Evolutionary conservation across 495 filamentous ascomycete genomes (phyloP).

Genomic region (Trichoderma asperelloides): DNA sequence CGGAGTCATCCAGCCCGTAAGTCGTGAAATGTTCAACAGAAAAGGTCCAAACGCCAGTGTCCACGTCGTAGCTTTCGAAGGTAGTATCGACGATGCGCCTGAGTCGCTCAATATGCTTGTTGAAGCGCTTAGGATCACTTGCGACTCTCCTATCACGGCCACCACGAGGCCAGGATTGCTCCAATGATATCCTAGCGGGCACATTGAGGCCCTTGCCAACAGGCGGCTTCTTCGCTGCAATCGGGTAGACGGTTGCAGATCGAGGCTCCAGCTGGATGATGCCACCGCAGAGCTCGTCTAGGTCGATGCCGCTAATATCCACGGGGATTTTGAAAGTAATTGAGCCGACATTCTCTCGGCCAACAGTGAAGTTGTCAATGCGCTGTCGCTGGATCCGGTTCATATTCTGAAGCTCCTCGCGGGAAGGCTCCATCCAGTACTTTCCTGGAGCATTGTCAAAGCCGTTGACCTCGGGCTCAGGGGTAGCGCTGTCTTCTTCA

Average conservation of each 20-base stretch:
- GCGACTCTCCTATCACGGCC: conserved; percentile 44
- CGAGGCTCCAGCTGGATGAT: conserved; percentile 69
- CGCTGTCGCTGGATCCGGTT: conserved; percentile 60
- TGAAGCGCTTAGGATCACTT: conserved; percentile 38
- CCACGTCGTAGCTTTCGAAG: conserved; percentile 66
- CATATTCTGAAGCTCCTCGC: conserved; percentile 65
- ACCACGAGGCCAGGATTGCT: conserved; percentile 79
- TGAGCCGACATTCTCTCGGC: conserved; percentile 67
- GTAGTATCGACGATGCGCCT: conserved; percentile 67
- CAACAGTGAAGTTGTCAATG: conserved; percentile 66
- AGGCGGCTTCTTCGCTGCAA: conserved; percentile 62
- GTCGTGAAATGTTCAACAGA: conserved; percentile 90
- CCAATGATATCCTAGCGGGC: conserved; percentile 70
- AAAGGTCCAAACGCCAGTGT: conserved; percentile 83
- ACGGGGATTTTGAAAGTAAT: conserved; percentile 75
- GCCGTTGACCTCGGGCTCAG: conserved; percentile 15
- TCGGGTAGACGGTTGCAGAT: conserved; percentile 77
- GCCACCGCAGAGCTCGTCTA: conserved; percentile 60
- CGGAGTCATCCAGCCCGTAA: conserved; percentile 84
- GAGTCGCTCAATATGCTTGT: conserved; percentile 76
- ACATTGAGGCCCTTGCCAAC: conserved; percentile 85
- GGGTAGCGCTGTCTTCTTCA: conserved; percentile 49
- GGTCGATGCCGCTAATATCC: conserved; percentile 61
- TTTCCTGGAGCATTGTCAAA: conserved; percentile 54
- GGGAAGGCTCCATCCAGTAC: conserved; percentile 77